These are phyloP conservation scores for Phytophthora brassicae DNA, from an alignment of 352 stramenopile species.

Conservation along the genomic window DNA sequence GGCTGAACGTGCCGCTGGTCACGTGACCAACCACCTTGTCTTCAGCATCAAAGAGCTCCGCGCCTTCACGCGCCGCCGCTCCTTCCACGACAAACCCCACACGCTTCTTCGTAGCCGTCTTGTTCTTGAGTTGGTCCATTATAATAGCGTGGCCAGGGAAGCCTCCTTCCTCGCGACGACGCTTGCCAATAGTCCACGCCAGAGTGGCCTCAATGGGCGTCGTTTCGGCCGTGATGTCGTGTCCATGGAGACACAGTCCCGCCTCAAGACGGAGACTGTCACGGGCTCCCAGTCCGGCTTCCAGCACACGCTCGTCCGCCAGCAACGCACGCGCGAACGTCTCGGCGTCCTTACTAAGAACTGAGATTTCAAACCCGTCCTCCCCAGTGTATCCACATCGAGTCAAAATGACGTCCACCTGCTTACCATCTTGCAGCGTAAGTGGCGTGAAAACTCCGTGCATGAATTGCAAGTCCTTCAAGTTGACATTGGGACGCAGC, in stretches of 20 bases:
- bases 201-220: constrained; percentile 95
- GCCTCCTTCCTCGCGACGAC: constrained; percentile 81
- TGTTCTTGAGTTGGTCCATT: constrained; percentile 94
- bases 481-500: constrained; percentile 88
- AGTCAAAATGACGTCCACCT: constrained; percentile 89
- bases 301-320: constrained; percentile 81
- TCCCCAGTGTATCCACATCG: constrained; percentile 99
- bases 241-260: constrained; percentile 98
- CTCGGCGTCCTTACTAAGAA: constrained; percentile 60
- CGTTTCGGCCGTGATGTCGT: constrained; percentile 96
- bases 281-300: constrained; percentile 93
- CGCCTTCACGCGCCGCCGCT: constrained; percentile 91
- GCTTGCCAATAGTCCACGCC: constrained; percentile 92
- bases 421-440: constrained; percentile 29
- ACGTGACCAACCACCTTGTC: constrained; percentile 89
- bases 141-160: constrained; percentile 96
- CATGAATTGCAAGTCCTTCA: constrained; percentile 96
- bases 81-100: constrained; percentile 96
- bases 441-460: constrained; percentile 90
- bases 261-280: constrained; percentile 98
- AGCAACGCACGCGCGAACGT: constrained; percentile 63
- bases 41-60: constrained; percentile 91
- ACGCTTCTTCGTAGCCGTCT: constrained; percentile 92
- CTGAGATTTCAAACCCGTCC: constrained; percentile 98
- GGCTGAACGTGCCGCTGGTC: constrained; percentile 97